A percentile compares a stretch with the other conserved stretches of the same genome.
Evolutionary conservation across 2,329 filamentous ascomycete genomes (phyloP).

Genomic region (Verticillium klebahnii): DNA sequence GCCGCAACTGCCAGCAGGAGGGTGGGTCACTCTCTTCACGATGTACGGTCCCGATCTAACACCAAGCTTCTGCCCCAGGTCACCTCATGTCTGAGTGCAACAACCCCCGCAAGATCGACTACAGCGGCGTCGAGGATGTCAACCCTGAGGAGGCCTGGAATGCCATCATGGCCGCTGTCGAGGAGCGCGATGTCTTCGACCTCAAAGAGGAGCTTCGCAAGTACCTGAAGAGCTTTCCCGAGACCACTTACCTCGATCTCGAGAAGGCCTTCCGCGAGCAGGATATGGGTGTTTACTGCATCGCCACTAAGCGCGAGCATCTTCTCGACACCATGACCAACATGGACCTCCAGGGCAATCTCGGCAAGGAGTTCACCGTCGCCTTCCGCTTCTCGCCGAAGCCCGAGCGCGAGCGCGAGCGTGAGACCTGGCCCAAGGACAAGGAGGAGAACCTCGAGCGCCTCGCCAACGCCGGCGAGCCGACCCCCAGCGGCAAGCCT

Average conservation of each 20-base stretch:
- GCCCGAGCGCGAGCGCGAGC: constrained; percentile 54
- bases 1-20: constrained; percentile 58
- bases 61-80: constrained; percentile 29
- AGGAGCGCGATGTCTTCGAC: constrained; percentile 55
- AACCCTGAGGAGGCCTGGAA: constrained; percentile 53
- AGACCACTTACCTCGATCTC: constrained; percentile 54
- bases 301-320: constrained; percentile 54
- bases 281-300: constrained; percentile 53
- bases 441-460: constrained; percentile 58
- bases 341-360: constrained; percentile 67
- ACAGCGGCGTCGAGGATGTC: constrained; percentile 42
- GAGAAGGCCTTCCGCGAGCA: constrained; percentile 55
- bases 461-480: constrained; percentile 61
- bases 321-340: constrained; percentile 57
- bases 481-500: constrained; percentile 52
- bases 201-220: constrained; percentile 54
- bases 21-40: constrained; percentile 33
- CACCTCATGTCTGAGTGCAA: constrained; percentile 54
- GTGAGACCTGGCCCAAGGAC: constrained; percentile 53
- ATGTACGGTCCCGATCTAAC: constrained; percentile 4
- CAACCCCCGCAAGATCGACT: constrained; percentile 54
- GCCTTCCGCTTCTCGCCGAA: constrained; percentile 57
- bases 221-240: constrained; percentile 58
- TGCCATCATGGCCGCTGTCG: constrained; percentile 46
- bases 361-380: constrained; percentile 60